Evolutionary conservation across 176 grass and related monocot genomes (phyloP).

Genomic region (Hordeum vulgare): MorexV3_pseudomolecules_assembly NC_058521.1:7446280-7446779

Average conservation of each 20-base stretch:
- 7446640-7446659: constrained; percentile 78
- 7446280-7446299: neutral
- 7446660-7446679: constrained; percentile 19
- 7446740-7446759: constrained; percentile 45
- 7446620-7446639: constrained; percentile 96
- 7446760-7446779: constrained; percentile 26
- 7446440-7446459: constrained; percentile 88
- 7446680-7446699: constrained; percentile 10
- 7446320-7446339: neutral
- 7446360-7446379: constrained; percentile 68
- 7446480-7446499: constrained; percentile 72
- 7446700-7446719: constrained; percentile 2
- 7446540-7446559: constrained; percentile 64
- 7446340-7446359: constrained; percentile 46
- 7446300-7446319: neutral
- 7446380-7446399: constrained; percentile 64
- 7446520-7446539: constrained; percentile 95
- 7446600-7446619: constrained; percentile 69
- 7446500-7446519: constrained; percentile 88
- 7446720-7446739: constrained; percentile 6
- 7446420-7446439: constrained; percentile 76
- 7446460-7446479: constrained; percentile 63
- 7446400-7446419: constrained; percentile 87
- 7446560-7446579: constrained; percentile 91
- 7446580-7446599: constrained; percentile 80